Evolutionary conservation across 2,329 filamentous ascomycete species (phyloP), one percentile per base, ranked within the genome.

Genomic region (Paramyrothecium roridum): DNA sequence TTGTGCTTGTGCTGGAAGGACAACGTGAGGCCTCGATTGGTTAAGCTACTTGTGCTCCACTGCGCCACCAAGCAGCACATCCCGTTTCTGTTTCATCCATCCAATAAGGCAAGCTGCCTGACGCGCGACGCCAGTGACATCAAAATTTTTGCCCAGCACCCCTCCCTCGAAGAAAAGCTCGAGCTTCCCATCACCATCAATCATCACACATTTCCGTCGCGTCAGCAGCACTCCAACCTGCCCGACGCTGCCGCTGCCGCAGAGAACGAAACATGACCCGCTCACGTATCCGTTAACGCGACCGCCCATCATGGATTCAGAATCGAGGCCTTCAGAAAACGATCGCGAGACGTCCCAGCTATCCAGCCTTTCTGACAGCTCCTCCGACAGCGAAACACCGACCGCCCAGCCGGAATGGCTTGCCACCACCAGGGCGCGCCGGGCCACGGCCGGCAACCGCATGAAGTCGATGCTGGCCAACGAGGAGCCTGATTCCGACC

Each of bases 381-480:
- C 68, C 59, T 73, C 68, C 51, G 64, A 67, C 53, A 76, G 67
- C 60, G 74, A 73, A 54, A 58, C 64, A 8, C 63, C 61, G 46
- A 61, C 70, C 26, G 33, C 33, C 3, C 63, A 72, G 57, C 74
- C 87, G 52, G 85, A 90, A 77, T 89, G 87, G 79, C 81, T 93
- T 40, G 87, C 87, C 48, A 90, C 87, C 6, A 85, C 85, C 40
- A 88, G 92, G 57, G 79, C 84, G 61, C 90, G 86, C 71, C 88
- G 92, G 59, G 86, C 87, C 13, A 96, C 90, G 1, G 92, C 92
- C 20, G 92, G 92, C 56, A 93, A 91, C 69, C 86, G 91, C 60
- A 89, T 96, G 81, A 87, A 89, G 64, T 84, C 85, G 51, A 84
- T 96, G 68, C 78, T 95, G 48, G 85, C 89, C 53, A 87, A 87